These are phyloP conservation scores for Fusarium penzigii DNA, from an alignment of 2,329 filamentous ascomycete species.

Conservation along the genomic window DNA sequence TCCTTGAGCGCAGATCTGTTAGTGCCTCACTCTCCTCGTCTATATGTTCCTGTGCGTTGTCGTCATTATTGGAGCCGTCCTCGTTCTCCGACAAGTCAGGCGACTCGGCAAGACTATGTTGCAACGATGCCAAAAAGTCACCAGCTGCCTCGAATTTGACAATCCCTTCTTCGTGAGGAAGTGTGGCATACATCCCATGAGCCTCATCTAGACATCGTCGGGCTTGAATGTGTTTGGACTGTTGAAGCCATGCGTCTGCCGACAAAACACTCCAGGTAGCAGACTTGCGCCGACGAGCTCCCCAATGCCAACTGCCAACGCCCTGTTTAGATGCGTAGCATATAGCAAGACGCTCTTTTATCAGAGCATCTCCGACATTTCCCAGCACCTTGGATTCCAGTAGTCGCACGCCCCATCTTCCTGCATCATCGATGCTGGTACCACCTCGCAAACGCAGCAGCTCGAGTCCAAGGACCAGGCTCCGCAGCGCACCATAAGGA, in stretches of 20 bases:
- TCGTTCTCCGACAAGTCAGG: slow-evolving; percentile 38
- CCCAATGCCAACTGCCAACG: slow-evolving; percentile 65
- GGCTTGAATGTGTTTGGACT: slow-evolving; percentile 76
- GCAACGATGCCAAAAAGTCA: slow-evolving; percentile 53
- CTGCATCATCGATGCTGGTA: slow-evolving; percentile 80
- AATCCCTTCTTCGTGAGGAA: slow-evolving; percentile 53
- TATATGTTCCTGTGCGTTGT: slow-evolving; percentile 44
- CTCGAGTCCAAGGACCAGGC: slow-evolving; percentile 75
- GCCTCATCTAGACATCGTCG: slow-evolving; percentile 76
- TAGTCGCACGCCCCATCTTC: slow-evolving; percentile 78
- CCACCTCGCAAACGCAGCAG: slow-evolving; percentile 80
- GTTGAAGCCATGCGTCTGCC: slow-evolving; percentile 78
- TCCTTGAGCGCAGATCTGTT: slow-evolving; percentile 49
- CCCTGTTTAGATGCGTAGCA: slow-evolving; percentile 79
- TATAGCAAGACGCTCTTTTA: slow-evolving; percentile 82
- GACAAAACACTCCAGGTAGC: slow-evolving; percentile 86
- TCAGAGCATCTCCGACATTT: slow-evolving; percentile 73
- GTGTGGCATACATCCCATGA: slow-evolving; percentile 51
- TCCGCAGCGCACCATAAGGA: slow-evolving; percentile 78
- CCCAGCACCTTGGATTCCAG: slow-evolving; percentile 79
- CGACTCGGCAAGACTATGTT: slow-evolving; percentile 50
- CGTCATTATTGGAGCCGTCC: slow-evolving; percentile 41
- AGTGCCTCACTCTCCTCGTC: slow-evolving; percentile 60
- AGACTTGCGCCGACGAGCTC: slow-evolving; percentile 77
- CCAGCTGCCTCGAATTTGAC: slow-evolving; percentile 52